Evolutionary conservation across 306 rosid genomes (phyloP).

Genomic region (Castanea mollissima): DNA sequence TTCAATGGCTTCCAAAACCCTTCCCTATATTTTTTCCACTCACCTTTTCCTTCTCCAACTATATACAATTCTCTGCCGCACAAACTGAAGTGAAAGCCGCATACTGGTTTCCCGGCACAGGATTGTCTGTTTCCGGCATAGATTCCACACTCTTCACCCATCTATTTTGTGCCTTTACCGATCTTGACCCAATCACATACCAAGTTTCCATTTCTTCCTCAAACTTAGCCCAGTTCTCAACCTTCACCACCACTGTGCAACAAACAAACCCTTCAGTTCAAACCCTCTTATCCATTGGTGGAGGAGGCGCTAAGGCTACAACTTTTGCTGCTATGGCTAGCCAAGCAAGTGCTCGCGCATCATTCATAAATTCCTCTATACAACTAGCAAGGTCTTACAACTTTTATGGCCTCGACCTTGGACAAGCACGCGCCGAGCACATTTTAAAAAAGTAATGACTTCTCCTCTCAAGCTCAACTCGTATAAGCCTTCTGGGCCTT

Average conservation of each 20-base stretch:
- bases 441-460: no score
- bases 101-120: conserved; percentile 44
- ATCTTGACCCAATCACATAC: conserved; percentile 21
- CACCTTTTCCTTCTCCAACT: conserved; percentile 25
- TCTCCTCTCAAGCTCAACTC: no score
- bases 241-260: conserved; percentile 36
- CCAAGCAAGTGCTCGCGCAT: conserved; percentile 14
- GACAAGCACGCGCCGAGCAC: no score
- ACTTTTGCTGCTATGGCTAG: conserved; percentile 44
- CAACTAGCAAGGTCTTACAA: conserved; percentile 24
- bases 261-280: conserved; percentile 36
- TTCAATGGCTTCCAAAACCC: conserved; percentile 34
- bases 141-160: conserved; percentile 59
- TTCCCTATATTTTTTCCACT: conserved; percentile 5
- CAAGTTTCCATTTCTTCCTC: conserved; percentile 31
- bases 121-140: conserved; percentile 31
- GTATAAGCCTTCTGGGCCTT: no score
- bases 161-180: conserved; percentile 59
- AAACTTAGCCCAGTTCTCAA: conserved; percentile 25
- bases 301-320: conserved; percentile 16
- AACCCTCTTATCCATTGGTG: conserved; percentile 49
- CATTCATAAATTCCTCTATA: conserved; percentile 40
- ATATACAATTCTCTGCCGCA: conserved; percentile 18
- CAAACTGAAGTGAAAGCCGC: conserved; percentile 21
- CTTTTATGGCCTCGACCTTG: conserved; percentile 42